These are phyloP conservation scores for Rhododendron williamsianum DNA, from an alignment of 148 eudicot genomes.

Conservation along the genomic window DNA sequence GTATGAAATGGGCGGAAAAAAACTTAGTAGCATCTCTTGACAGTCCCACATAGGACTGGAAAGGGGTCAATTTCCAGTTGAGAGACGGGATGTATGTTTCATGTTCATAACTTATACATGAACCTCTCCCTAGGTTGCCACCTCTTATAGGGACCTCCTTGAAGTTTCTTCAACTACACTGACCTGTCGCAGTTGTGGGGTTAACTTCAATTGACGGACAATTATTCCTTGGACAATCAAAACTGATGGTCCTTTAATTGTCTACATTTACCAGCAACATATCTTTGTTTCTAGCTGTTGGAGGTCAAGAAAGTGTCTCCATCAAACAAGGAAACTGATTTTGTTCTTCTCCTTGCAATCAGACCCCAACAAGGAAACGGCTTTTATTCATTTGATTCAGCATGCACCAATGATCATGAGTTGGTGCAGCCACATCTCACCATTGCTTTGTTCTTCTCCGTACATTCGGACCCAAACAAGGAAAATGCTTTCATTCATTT, in stretches of 20 bases:
- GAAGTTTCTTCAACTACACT: not conserved
- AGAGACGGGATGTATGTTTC: not conserved
- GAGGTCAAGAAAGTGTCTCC: not conserved
- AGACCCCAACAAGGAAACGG: not conserved
- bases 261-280: not conserved
- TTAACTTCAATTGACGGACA: not conserved
- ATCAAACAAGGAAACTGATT: not conserved
- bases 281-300: not conserved
- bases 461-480: not conserved
- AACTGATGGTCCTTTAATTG: not conserved
- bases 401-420: not conserved
- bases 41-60: not conserved
- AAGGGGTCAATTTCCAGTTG: not conserved
- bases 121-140: not conserved
- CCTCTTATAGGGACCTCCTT: not conserved
- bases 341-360: not conserved
- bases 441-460: not conserved
- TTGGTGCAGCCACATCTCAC: not conserved
- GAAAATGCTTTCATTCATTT: not conserved
- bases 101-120: not conserved
- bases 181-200: not conserved
- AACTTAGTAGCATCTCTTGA: not conserved
- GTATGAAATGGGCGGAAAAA: not conserved
- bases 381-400: not conserved
- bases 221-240: not conserved